These are phyloP conservation scores for Coccomyxa subellipsoidea DNA, from an alignment of 163 green algal genomes.

Conservation along the genomic window DNA sequence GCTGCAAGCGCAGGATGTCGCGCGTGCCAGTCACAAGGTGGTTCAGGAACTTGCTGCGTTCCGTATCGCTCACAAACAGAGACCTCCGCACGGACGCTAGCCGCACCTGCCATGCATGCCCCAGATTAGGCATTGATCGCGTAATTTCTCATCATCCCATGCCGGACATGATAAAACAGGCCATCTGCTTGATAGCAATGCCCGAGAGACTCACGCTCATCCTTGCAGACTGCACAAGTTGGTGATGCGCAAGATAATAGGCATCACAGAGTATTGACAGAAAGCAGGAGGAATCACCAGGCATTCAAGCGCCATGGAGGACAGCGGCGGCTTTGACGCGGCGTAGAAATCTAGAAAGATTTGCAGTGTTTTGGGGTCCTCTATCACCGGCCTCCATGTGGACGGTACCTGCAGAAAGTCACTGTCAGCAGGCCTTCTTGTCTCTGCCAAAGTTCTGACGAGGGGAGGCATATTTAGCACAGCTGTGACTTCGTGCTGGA, in stretches of 20 bases:
- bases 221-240: no score
- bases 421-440: neutral
- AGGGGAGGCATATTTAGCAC: neutral
- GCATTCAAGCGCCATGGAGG: conserved; percentile 86
- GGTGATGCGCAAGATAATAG: no score
- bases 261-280: no score
- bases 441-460: neutral
- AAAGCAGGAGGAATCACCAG: conserved; percentile 61
- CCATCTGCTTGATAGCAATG: no score
- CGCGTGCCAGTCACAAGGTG: conserved; percentile 84
- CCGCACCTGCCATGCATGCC: conserved; percentile 48
- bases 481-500: neutral
- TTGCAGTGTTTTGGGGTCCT: conserved; percentile 74
- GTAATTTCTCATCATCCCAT: no score
- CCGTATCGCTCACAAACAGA: conserved; percentile 85
- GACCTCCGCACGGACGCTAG: conserved; percentile 89
- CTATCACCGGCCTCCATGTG: conserved; percentile 79
- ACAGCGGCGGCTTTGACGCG: conserved; percentile 74
- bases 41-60: conserved; percentile 84
- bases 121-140: no score
- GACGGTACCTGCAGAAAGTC: conserved; percentile 62
- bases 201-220: no score
- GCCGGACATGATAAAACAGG: no score
- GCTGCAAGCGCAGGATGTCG: conserved; percentile 67
- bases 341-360: conserved; percentile 94